Percentiles rank a stretch among this genome's conserved stretches.
These are phyloP conservation scores for Talaromyces islandicus DNA, from an alignment of 2,329 filamentous ascomycete species.

Conservation along the genomic window DNA sequence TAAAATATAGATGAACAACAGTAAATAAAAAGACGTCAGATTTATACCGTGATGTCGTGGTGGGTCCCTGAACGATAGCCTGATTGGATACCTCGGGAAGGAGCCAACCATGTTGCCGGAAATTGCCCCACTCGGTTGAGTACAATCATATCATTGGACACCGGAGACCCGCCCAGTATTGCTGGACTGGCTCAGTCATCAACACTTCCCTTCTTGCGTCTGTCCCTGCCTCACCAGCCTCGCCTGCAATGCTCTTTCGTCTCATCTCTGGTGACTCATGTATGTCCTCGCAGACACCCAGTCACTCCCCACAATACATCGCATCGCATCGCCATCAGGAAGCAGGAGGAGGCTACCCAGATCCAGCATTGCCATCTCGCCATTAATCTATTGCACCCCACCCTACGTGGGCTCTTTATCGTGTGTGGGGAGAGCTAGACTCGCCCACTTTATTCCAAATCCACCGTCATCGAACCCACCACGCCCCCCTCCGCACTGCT, in stretches of 20 bases:
- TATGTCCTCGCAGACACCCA: not conserved
- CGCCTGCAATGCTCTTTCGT: not conserved
- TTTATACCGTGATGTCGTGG: not conserved
- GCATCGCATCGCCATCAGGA: not conserved
- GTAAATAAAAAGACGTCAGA: not conserved
- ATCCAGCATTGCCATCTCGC: not conserved
- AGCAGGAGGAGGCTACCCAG: not conserved
- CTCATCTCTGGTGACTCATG: not conserved
- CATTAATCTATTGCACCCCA: not conserved
- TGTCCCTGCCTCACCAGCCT: not conserved
- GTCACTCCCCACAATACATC: not conserved
- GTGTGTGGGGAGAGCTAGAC: slow-evolving; percentile 11
- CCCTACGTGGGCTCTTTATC: not conserved
- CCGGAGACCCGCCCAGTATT: not conserved
- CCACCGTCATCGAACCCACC: slow-evolving; percentile 1
- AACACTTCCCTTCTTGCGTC: not conserved
- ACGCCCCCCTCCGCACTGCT: not conserved
- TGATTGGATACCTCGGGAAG: not conserved
- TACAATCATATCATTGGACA: not conserved
- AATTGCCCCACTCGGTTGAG: not conserved
- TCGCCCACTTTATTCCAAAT: slow-evolving; percentile 5
- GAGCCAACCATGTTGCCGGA: not conserved
- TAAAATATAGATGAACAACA: not conserved
- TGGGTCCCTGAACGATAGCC: not conserved
- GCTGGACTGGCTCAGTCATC: not conserved